These are phyloP conservation scores for Craspedostauros australis DNA, from an alignment of 108 stramenopile species.

Conservation along the genomic window DNA sequence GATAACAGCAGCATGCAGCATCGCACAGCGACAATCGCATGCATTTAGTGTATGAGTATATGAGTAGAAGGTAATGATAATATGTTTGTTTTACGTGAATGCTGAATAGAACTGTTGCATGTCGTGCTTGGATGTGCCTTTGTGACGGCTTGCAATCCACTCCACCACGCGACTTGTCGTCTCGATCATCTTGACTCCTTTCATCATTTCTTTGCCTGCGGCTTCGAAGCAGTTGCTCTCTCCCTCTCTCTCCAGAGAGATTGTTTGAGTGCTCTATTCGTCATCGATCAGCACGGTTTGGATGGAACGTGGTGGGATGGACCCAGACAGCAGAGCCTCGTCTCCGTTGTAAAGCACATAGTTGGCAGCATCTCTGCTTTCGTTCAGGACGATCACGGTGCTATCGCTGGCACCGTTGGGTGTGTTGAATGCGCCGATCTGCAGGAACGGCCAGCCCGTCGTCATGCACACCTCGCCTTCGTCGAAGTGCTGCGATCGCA, in stretches of 20 bases:
- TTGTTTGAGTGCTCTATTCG: conserved; percentile 1
- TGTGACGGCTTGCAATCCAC: no score
- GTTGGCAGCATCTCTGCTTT: conserved; percentile 65
- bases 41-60: no score
- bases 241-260: background rate
- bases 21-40: no score
- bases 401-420: conserved; percentile 40
- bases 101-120: no score
- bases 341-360: conserved; percentile 57
- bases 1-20: no score
- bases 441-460: conserved; percentile 87
- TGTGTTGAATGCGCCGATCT: conserved; percentile 75
- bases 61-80: no score
- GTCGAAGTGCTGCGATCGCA: conserved; percentile 35
- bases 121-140: no score
- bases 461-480: conserved; percentile 74
- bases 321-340: conserved; percentile 48
- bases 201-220: no score
- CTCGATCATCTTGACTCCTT: no score
- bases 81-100: no score
- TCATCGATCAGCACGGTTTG: conserved; percentile 56
- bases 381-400: conserved; percentile 66
- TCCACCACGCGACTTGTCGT: no score
- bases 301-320: conserved; percentile 74
- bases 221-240: no score